phyloP scores from a whole-genome alignment of 1,139 yeast genomes.

The Suhomyces kunorum region DNA sequence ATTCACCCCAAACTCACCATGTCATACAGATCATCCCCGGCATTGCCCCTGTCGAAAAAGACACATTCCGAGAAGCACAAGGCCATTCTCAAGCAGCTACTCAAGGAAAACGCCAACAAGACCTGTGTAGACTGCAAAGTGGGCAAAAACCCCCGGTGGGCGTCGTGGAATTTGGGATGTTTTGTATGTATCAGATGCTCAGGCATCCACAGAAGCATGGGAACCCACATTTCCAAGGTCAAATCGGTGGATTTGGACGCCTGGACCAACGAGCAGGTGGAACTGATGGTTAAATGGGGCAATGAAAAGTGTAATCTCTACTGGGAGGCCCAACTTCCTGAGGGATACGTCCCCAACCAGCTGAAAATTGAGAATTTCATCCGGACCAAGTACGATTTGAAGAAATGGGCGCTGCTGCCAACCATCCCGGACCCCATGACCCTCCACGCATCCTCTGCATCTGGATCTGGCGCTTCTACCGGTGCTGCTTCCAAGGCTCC shows the following conservation, averaged over 20 bases:
- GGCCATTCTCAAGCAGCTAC: conserved; percentile 68
- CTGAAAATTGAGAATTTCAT: conserved; percentile 87
- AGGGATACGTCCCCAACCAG: conserved; percentile 74
- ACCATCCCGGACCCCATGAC: conserved; percentile 61
- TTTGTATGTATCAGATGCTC: conserved; percentile 91
- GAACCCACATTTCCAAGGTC: conserved; percentile 86
- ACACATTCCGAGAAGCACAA: conserved; percentile 57
- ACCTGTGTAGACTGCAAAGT: conserved; percentile 90
- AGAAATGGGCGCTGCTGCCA: conserved; percentile 70
- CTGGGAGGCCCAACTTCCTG: conserved; percentile 84
- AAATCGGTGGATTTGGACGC: conserved; percentile 92
- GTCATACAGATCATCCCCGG: conserved; percentile 20
- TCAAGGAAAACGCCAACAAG: conserved; percentile 74
- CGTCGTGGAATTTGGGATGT: conserved; percentile 92
- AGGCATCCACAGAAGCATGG: conserved; percentile 93
- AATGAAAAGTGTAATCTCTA: conserved; percentile 70
- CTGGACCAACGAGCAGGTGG: conserved; percentile 93
- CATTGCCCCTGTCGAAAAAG: conserved; percentile 46
- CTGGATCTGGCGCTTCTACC: neutral
- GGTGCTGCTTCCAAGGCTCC: neutral
- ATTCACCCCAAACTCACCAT: conserved; percentile 10
- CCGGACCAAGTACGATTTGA: conserved; percentile 85
- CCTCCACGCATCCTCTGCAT: conserved; percentile 17
- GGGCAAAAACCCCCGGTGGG: conserved; percentile 94
- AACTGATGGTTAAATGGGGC: conserved; percentile 84